Evolutionary conservation across 805 yeast genomes (phyloP).

Genomic region (Kodamaea hsintzibuensis): DNA sequence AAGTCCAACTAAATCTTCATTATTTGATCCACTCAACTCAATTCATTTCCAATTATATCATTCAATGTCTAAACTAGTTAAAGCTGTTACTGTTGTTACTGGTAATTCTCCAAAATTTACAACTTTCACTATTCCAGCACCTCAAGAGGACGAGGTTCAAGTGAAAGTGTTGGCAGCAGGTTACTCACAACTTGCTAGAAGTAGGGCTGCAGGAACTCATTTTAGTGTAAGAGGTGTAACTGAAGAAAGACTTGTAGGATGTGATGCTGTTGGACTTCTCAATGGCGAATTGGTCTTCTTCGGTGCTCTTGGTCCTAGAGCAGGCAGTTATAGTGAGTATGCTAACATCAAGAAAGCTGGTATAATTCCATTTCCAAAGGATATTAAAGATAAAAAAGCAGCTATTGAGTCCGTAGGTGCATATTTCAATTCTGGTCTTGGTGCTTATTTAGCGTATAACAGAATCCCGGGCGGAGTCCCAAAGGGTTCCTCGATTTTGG

Average conservation of each 20-base stretch:
- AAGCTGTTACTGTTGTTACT: slow-evolving; percentile 6
- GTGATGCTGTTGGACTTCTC: slow-evolving; percentile 14
- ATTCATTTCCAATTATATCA: not conserved
- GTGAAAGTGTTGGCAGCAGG: slow-evolving; percentile 13
- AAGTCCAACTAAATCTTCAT: too few species aligned
- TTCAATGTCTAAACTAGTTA: slow-evolving; percentile 1
- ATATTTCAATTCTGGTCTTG: slow-evolving; percentile 12
- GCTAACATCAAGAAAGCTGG: slow-evolving; percentile 9
- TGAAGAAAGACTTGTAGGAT: slow-evolving; percentile 9
- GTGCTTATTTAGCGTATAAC: slow-evolving; percentile 10
- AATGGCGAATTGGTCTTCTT: slow-evolving; percentile 12
- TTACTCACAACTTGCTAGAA: slow-evolving; percentile 12
- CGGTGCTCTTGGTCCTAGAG: not conserved
- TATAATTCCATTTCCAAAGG: slow-evolving; percentile 8
- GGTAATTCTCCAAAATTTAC: slow-evolving; percentile 8
- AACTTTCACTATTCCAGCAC: slow-evolving; percentile 1
- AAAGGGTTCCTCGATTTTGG: slow-evolving; percentile 7
- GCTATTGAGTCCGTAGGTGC: slow-evolving; percentile 13
- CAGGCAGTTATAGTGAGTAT: slow-evolving; percentile 10
- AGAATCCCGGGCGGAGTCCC: slow-evolving; percentile 9
- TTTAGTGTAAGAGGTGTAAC: slow-evolving; percentile 2
- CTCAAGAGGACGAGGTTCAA: slow-evolving; percentile 11
- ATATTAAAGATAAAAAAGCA: not conserved
- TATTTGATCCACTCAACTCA: not conserved
- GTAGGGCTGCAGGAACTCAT: slow-evolving; percentile 12